Evolutionary conservation across 148 eudicot genomes (phyloP), one percentile per base, ranked within the genome.

Genomic region (Cornus controversa): DNA sequence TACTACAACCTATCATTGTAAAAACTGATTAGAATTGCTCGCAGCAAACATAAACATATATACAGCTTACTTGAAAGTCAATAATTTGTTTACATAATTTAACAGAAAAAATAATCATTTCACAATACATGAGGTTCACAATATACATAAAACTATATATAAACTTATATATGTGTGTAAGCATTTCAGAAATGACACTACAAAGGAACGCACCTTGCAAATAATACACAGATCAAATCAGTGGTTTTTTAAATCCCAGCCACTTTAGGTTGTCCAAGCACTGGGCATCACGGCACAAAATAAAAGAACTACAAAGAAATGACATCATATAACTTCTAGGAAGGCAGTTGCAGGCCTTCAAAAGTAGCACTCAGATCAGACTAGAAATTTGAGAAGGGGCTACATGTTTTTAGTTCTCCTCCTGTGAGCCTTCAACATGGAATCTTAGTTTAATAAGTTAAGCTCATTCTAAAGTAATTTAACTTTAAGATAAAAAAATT

Each of bases 1-100:
- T 23, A 96, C 96, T 58, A 93, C 82, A 47, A 96, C 98, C 99
- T 96, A 80, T 31, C 25, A 79, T 53, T 9, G 50, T 10, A 22
- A 72, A 65, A 69, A 47, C 40, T 27, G 64, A 69, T 63, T 28
- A 71, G 42, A 45, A 42, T 37, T 28, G 26, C 58, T 71, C 23
- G 4, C 53, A 66, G 20, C 29, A 50, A 25, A 77, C 50, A 63
- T 66, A 42, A 67, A 58, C 25, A 67, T 24, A 11, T 23, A 37
- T 62, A 36, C 8, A 34, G 28, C 36, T 37, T 66, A 40, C 45
- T 22, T 22, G 45, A 57, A 26, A 65, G 28, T 63, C 23, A 8
- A 60, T 25, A 16, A 64, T 15, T 37, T 14, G 54, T 54, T 54
- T 14, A 40, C 45, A 54, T 16, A 18, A 60, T 6, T 60, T n/a